phyloP scores from a whole-genome alignment of 306 rosid species.

The Trichosanthes cucumerina region DNA sequence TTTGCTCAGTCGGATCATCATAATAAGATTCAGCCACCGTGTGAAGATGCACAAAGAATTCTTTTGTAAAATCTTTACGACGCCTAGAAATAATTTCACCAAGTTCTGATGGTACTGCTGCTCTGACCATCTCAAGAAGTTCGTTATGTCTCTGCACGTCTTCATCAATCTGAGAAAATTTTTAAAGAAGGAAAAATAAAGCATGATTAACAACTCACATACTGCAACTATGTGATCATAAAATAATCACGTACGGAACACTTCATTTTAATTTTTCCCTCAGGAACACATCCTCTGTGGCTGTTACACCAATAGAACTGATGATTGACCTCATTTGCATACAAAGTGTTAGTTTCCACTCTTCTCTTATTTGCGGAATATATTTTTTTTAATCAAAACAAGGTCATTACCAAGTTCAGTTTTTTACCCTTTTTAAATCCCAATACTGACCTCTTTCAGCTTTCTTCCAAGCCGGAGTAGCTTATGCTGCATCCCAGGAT shows the following conservation, averaged over 20 bases:
- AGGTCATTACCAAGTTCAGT: not conserved
- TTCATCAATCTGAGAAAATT: conserved; percentile 57
- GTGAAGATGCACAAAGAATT: conserved; percentile 76
- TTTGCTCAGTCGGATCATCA: conserved; percentile 46
- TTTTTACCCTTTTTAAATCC: not conserved
- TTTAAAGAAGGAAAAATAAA: not conserved
- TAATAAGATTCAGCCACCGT: conserved; percentile 56
- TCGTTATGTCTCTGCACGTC: conserved; percentile 82
- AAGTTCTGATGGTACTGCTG: conserved; percentile 30
- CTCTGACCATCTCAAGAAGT: conserved; percentile 47
- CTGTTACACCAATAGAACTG: not conserved
- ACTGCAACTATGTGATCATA: not conserved
- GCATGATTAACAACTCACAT: not conserved
- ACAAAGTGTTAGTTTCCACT: not conserved
- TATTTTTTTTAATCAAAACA: not conserved
- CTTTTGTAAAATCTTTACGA: conserved; percentile 86
- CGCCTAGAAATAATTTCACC: conserved; percentile 62
- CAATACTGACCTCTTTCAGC: conserved; percentile 61
- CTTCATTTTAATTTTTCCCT: not conserved
- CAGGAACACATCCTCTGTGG: not conserved
- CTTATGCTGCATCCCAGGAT: conserved; percentile 62
- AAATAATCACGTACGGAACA: not conserved
- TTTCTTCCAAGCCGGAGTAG: conserved; percentile 71
- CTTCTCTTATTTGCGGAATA: not conserved
- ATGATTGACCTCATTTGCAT: not conserved